A percentile compares a stretch with the other conserved stretches of the same genome.
phyloP scores from a whole-genome alignment of 2,329 filamentous ascomycete genomes.

The Akanthomyces uredinophilus region DNA sequence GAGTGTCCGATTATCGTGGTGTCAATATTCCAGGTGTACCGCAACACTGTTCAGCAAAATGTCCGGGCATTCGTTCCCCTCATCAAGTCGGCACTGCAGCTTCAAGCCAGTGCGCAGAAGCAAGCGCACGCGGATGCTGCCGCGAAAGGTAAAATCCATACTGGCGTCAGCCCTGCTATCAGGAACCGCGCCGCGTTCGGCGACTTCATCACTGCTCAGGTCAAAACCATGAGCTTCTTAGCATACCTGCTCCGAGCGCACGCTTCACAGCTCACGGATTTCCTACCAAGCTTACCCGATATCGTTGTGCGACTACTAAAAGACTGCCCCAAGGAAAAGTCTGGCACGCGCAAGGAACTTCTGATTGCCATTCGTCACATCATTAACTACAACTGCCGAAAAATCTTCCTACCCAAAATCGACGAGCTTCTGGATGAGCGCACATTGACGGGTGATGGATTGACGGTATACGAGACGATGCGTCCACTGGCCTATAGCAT shows the following conservation, averaged over 20 bases:
- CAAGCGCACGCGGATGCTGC: constrained; percentile 84
- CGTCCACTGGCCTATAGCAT: constrained; percentile 94
- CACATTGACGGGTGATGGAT: constrained; percentile 88
- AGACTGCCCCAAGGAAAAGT: constrained; percentile 93
- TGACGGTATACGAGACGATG: constrained; percentile 97
- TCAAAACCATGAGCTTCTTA: constrained; percentile 98
- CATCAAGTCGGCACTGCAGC: constrained; percentile 82
- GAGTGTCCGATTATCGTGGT: constrained; percentile 99
- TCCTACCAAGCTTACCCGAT: constrained; percentile 75
- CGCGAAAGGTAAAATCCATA: constrained; percentile 75
- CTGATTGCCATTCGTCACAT: constrained; percentile 96
- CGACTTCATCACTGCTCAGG: constrained; percentile 95
- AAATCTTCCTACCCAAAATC: constrained; percentile 91
- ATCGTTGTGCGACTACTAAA: constrained; percentile 88
- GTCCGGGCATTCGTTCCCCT: constrained; percentile 89
- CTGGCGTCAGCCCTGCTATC: constrained; percentile 87
- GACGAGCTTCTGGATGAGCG: constrained; percentile 91
- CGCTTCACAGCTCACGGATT: constrained; percentile 79
- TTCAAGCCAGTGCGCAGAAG: constrained; percentile 90
- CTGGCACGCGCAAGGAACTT: constrained; percentile 86
- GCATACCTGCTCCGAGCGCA: constrained; percentile 90
- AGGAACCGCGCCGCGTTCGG: constrained; percentile 92
- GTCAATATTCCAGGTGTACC: constrained; percentile 93
- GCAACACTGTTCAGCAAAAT: constrained; percentile 71
- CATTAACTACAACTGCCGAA: constrained; percentile 97